phyloP scores from a whole-genome alignment of 1,139 yeast genomes.

The Yamadazyma triangularis region DNA sequence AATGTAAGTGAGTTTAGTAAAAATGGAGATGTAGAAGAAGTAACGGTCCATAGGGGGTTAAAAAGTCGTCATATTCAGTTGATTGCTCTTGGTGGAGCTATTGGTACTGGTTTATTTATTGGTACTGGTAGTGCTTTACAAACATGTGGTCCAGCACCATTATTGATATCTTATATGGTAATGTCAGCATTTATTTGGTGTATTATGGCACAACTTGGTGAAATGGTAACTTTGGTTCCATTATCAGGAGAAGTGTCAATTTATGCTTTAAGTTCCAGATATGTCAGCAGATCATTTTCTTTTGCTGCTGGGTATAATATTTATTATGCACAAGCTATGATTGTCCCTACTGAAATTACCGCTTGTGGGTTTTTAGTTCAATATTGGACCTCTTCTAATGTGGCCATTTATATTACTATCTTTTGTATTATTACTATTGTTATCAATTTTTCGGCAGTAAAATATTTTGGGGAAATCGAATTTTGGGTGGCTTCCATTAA shows the following conservation, averaged over 20 bases:
- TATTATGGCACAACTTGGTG: slow-evolving; percentile 69
- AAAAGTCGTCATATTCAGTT: slow-evolving; percentile 34
- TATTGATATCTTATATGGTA: slow-evolving; percentile 34
- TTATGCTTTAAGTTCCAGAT: slow-evolving; percentile 34
- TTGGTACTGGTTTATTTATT: slow-evolving; percentile 35
- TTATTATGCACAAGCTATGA: slow-evolving; percentile 67
- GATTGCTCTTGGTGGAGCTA: slow-evolving; percentile 35
- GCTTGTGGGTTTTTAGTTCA: slow-evolving; percentile 75
- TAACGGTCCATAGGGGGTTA: slow-evolving; percentile 21
- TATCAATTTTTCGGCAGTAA: slow-evolving; percentile 21
- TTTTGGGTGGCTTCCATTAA: slow-evolving; percentile 27
- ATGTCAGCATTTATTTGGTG: slow-evolving; percentile 50
- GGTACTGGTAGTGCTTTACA: slow-evolving; percentile 46
- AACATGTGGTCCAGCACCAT: slow-evolving; percentile 41
- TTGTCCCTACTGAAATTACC: slow-evolving; percentile 74
- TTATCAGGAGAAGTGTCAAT: slow-evolving; percentile 50
- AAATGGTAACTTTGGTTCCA: slow-evolving; percentile 77
- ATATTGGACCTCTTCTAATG: slow-evolving; percentile 49
- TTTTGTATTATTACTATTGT: slow-evolving; percentile 20
- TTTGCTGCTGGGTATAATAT: slow-evolving; percentile 79
- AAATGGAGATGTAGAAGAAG: slow-evolving; percentile 32
- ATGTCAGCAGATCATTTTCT: slow-evolving; percentile 62
- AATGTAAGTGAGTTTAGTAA: neutral
- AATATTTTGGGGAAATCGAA: slow-evolving; percentile 30
- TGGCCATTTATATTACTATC: slow-evolving; percentile 26